phyloP scores from a whole-genome alignment of 805 yeast genomes.

The Monosporozyma solicola region DNA sequence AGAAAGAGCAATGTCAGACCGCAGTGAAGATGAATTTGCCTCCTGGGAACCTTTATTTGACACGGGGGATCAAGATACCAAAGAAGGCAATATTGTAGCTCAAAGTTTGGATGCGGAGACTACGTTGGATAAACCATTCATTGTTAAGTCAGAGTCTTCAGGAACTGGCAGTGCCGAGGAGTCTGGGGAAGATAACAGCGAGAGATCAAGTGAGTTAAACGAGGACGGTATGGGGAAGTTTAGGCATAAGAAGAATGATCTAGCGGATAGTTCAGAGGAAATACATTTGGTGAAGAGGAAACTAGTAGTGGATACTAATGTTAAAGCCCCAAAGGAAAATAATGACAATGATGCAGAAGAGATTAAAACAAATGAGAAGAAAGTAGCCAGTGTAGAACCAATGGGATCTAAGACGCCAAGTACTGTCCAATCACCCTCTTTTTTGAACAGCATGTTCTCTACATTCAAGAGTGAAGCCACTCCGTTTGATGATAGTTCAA shows the following conservation, averaged over 20 bases:
- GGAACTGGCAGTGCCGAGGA: background rate
- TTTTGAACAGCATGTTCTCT: conserved; percentile 7
- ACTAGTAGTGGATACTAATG: background rate
- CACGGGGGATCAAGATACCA: conserved; percentile 1
- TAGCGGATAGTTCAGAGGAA: background rate
- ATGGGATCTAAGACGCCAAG: background rate
- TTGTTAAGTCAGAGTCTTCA: background rate
- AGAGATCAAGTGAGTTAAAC: background rate
- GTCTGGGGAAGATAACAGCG: background rate
- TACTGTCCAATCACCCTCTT: conserved; percentile 9
- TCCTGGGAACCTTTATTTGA: conserved; percentile 4
- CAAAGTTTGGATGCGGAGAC: background rate
- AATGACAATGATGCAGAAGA: background rate
- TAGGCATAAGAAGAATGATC: background rate
- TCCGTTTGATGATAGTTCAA: background rate
- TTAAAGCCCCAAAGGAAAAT: background rate
- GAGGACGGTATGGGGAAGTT: background rate
- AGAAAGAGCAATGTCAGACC: background rate
- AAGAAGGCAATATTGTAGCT: background rate
- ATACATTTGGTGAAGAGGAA: background rate
- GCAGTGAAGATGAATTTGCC: background rate
- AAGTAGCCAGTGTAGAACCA: background rate
- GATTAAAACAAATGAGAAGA: background rate
- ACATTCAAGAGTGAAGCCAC: conserved; percentile 1
- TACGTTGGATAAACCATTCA: background rate